Evolutionary conservation across 345 rosid species (phyloP).

Genomic region (Bruguiera parviflora): DNA sequence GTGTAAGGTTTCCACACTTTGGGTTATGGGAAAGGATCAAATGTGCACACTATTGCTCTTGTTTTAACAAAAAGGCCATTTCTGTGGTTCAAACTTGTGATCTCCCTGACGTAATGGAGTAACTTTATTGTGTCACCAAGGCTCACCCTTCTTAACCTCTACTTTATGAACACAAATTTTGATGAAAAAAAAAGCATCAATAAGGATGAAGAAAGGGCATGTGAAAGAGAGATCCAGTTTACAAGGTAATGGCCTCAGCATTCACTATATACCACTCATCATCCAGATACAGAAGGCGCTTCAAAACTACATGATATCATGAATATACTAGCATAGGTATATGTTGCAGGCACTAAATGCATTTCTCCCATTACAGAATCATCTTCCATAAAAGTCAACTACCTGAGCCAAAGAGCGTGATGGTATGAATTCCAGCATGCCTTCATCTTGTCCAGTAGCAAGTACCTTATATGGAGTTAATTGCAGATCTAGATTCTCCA

Average conservation of each 20-base stretch:
- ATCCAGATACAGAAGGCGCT: background rate
- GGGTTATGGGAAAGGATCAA: too few relatives aligned
- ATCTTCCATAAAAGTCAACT: conserved; percentile 8
- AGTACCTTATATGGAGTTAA: conserved; percentile 92
- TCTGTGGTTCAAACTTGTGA: too few relatives aligned
- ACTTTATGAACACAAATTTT: too few relatives aligned
- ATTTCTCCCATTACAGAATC: conserved; percentile 9
- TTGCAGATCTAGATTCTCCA: conserved; percentile 90
- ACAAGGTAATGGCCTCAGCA: background rate
- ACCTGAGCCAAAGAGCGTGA: conserved; percentile 95
- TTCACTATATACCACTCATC: background rate
- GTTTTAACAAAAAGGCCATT: too few relatives aligned
- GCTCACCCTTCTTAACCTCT: too few relatives aligned
- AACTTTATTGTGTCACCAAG: too few relatives aligned
- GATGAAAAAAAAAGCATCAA: too few relatives aligned
- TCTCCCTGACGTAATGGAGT: too few relatives aligned
- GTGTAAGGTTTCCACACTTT: too few relatives aligned
- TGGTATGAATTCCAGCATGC: conserved; percentile 97
- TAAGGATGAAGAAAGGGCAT: too few relatives aligned
- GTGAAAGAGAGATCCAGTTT: background rate
- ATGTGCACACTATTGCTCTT: too few relatives aligned
- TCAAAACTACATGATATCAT: background rate
- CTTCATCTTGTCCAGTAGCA: conserved; percentile 98
- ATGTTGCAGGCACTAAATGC: background rate
- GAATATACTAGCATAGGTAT: background rate